phyloP scores from a whole-genome alignment of 352 stramenopile species.

The Pythium aquatile region DNA sequence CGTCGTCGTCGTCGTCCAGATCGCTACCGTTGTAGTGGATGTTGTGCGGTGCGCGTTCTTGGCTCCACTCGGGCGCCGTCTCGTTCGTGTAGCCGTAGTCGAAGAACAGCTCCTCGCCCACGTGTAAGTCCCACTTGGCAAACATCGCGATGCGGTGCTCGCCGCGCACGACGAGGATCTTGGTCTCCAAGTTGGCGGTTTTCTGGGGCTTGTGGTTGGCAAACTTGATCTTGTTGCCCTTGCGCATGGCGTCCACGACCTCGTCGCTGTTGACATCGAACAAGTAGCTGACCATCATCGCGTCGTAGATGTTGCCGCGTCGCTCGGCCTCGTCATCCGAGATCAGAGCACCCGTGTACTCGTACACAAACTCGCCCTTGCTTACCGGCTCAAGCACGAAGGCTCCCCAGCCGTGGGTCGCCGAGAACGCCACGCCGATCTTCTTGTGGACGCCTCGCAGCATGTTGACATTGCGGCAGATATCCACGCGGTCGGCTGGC shows the following conservation, averaged over 20 bases:
- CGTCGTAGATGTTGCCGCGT: slow-evolving; percentile 82
- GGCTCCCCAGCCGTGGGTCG: slow-evolving; percentile 68
- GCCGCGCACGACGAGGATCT: slow-evolving; percentile 83
- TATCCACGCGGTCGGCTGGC: slow-evolving; percentile 31
- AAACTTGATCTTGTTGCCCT: slow-evolving; percentile 95
- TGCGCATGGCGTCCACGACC: slow-evolving; percentile 89
- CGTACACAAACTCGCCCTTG: slow-evolving; percentile 70
- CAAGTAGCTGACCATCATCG: slow-evolving; percentile 77
- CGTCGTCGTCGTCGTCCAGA: slow-evolving; percentile 19
- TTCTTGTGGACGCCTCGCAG: slow-evolving; percentile 55
- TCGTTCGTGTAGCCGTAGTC: slow-evolving; percentile 77
- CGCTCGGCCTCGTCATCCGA: slow-evolving; percentile 76
- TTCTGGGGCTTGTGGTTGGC: slow-evolving; percentile 74
- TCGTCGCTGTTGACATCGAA: slow-evolving; percentile 93
- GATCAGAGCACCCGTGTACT: slow-evolving; percentile 73
- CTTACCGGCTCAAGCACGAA: slow-evolving; percentile 63
- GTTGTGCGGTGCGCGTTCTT: slow-evolving; percentile 31
- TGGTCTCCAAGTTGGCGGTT: slow-evolving; percentile 75
- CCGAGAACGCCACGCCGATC: slow-evolving; percentile 64
- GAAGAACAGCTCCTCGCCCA: slow-evolving; percentile 80
- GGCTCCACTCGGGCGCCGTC: slow-evolving; percentile 59
- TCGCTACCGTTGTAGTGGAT: slow-evolving; percentile 16
- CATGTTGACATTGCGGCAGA: slow-evolving; percentile 70
- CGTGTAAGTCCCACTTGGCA: slow-evolving; percentile 83
- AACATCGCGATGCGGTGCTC: slow-evolving; percentile 92